Percentiles rank a stretch among this genome's conserved stretches.
Evolutionary conservation across 164 flowering plant genomes (phyloP).

Genomic region (Warburgia ugandensis): DNA sequence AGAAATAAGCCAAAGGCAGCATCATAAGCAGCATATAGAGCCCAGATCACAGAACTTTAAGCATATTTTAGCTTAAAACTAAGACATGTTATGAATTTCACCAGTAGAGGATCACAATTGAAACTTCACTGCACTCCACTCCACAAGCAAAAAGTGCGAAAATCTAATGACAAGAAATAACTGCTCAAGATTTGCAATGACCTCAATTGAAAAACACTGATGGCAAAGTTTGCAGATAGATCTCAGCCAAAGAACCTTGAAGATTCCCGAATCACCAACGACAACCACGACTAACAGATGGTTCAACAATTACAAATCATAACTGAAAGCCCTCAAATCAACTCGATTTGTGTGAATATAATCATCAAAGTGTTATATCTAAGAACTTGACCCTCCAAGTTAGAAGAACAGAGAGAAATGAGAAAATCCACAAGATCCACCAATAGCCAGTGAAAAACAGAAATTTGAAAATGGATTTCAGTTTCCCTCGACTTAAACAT

Average conservation of each 20-base stretch:
- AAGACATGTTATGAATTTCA: too few relatives aligned
- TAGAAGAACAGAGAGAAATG: neutral
- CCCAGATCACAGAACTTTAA: too few relatives aligned
- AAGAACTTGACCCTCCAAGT: neutral
- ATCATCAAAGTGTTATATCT: neutral
- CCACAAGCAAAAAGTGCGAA: too few relatives aligned
- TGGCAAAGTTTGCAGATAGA: neutral
- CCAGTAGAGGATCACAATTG: neutral
- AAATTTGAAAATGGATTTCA: neutral
- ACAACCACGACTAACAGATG: too few relatives aligned
- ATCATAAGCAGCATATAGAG: too few relatives aligned
- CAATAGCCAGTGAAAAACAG: neutral
- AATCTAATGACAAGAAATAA: neutral
- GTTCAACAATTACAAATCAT: too few relatives aligned
- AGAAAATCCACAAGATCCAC: neutral
- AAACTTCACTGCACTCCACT: too few relatives aligned
- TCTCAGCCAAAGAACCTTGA: neutral
- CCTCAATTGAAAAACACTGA: neutral
- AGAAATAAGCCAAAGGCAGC: conserved; percentile 13
- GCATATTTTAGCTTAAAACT: too few relatives aligned
- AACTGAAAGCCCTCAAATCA: too few relatives aligned
- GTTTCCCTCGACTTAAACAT: too few relatives aligned
- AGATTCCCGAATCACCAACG: neutral
- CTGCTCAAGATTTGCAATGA: neutral
- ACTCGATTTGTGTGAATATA: neutral